Evolutionary conservation across 495 filamentous ascomycete genomes (phyloP).

Genomic region (Penicillium bovifimosum): DNA sequence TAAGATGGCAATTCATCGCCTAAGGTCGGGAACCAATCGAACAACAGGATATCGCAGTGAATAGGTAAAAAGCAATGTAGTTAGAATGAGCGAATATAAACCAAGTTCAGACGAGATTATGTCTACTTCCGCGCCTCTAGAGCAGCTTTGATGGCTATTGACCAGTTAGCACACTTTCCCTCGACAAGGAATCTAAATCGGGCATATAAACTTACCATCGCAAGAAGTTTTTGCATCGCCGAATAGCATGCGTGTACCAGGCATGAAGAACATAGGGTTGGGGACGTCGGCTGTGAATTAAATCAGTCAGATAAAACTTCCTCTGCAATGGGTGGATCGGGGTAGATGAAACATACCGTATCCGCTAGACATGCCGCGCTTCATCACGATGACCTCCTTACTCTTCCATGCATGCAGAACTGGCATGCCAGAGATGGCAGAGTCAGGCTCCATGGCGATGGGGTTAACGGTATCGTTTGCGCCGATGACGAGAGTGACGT

Average conservation of each 20-base stretch:
- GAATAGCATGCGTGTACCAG: conserved; percentile 76
- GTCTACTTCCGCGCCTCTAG: conserved; percentile 37
- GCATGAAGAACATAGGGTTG: conserved; percentile 87
- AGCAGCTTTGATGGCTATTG: conserved; percentile 36
- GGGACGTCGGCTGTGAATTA: conserved; percentile 61
- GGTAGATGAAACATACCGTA: conserved; percentile 51
- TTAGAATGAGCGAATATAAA: background rate
- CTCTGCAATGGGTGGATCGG: too few relatives aligned
- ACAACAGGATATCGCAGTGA: background rate
- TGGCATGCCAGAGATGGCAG: conserved; percentile 78
- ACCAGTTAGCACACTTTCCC: background rate
- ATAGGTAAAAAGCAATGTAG: background rate
- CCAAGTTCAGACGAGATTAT: background rate
- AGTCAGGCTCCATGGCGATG: conserved; percentile 71
- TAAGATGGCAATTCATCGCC: background rate
- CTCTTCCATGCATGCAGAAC: conserved; percentile 85
- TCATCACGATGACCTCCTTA: conserved; percentile 85
- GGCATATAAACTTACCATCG: conserved; percentile 48
- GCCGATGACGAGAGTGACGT: conserved; percentile 79
- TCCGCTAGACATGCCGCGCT: conserved; percentile 72
- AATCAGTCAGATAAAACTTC: background rate
- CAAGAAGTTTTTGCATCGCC: conserved; percentile 76
- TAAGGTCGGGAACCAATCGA: background rate
- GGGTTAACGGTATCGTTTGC: conserved; percentile 86
- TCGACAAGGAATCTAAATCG: background rate